Evolutionary conservation across 139 green algal species (phyloP), one percentile per base, ranked within the genome.

Genomic region (Edaphochlamys debaryana): DNA sequence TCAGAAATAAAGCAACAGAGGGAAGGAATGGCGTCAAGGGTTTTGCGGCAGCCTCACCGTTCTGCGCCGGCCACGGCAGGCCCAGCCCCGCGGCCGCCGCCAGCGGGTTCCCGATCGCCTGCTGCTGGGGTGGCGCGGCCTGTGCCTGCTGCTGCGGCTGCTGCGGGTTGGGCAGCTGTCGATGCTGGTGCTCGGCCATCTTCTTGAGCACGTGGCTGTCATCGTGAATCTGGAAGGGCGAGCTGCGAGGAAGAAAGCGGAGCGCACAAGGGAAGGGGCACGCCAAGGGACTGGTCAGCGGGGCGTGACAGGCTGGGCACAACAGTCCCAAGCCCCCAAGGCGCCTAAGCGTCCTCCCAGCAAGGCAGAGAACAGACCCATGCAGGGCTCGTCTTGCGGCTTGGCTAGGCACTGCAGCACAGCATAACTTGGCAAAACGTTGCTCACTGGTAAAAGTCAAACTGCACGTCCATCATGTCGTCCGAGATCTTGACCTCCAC

Each of bases 401-500:
- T n/a, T n/a, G n/a, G n/a, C n/a, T n/a, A n/a, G n/a, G n/a, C n/a
- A n/a, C n/a, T n/a, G n/a, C n/a, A n/a, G n/a, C n/a, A n/a, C n/a
- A n/a, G n/a, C n/a, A n/a, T n/a, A n/a, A n/a, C n/a, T n/a, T n/a
- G n/a, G n/a, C n/a, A n/a, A n/a, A n/a, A n/a, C n/a, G n/a, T n/a
- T n/a, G 82, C 85, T 87, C 83, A 94, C 91, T 88, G 84, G 75
- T 94, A 90, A 62, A 98, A 98, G 85, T 98, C 93, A 52, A 98
- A 94, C 63, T 95, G 84, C 37, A 98, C 95, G n/a, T 92, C 74
- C 32, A 90, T 87, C 84, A 92, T 92, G 89, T 98, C 91, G 42
- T 97, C 89, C 2, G 90, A 94, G 40, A 98, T 97, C 70, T 96
- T 87, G 3, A 98, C 90, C 54, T 98, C 95, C 52, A 98, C 92